Conservation (phyloP, 257 asterid genomes). For the Marsdenia floribunda region DNA sequence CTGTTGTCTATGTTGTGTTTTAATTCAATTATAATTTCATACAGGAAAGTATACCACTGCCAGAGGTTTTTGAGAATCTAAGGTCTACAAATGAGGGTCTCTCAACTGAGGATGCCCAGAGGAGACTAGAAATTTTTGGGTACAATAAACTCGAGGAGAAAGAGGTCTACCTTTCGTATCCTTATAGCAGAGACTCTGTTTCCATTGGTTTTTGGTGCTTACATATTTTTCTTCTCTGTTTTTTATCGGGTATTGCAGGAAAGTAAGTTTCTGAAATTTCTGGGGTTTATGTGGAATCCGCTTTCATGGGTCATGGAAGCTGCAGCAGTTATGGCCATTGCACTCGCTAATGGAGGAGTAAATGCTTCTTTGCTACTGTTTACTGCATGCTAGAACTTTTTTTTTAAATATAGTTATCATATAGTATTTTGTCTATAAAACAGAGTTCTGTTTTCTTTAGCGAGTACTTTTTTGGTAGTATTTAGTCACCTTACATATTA, state of each 20-base stretch:
- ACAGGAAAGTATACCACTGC: slow-evolving; percentile 92
- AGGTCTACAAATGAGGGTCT: slow-evolving; percentile 91
- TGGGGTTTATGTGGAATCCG: slow-evolving; percentile 18
- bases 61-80: slow-evolving; percentile 90
- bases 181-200: neutral
- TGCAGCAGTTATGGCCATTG: slow-evolving; percentile 17
- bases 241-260: slow-evolving; percentile 5
- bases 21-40: neutral
- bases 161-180: slow-evolving; percentile 38
- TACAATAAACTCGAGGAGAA: slow-evolving; percentile 97
- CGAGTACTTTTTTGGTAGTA: neutral
- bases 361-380: neutral
- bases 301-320: slow-evolving; percentile 17
- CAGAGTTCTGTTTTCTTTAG: neutral
- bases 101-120: slow-evolving; percentile 64
- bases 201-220: neutral
- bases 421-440: too few species aligned
- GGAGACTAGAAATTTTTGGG: slow-evolving; percentile 85
- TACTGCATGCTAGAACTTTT: neutral
- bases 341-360: slow-evolving; percentile 17
- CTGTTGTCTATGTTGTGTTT: neutral
- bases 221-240: neutral
- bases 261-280: slow-evolving; percentile 12
- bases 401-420: neutral
- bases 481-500: neutral